phyloP scores from a whole-genome alignment of 2,329 filamentous ascomycete species.

The Graphilbum ipis-grandicollis region DNA sequence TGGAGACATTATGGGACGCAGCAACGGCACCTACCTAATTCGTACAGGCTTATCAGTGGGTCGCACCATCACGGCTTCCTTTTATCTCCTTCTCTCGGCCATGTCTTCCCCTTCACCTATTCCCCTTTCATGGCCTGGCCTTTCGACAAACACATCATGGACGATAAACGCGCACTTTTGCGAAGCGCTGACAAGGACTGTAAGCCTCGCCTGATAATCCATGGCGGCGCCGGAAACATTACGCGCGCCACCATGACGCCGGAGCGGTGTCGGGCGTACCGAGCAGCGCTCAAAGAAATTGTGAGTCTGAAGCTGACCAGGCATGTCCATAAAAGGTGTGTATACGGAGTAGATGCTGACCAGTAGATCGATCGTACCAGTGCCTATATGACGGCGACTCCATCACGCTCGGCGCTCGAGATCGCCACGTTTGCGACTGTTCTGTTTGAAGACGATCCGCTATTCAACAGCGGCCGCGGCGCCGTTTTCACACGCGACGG shows the following conservation, averaged over 20 bases:
- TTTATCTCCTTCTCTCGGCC: too few relatives aligned
- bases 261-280: slow-evolving; percentile 39
- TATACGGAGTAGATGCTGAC: not conserved
- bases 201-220: slow-evolving; percentile 49
- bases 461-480: slow-evolving; percentile 74
- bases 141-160: too few relatives aligned
- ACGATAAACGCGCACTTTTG: not conserved
- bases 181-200: too few relatives aligned
- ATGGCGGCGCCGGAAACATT: slow-evolving; percentile 59
- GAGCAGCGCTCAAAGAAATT: slow-evolving; percentile 41
- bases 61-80: too few relatives aligned
- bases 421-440: slow-evolving; percentile 59
- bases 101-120: too few relatives aligned
- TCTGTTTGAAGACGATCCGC: slow-evolving; percentile 58
- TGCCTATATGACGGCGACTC: slow-evolving; percentile 25
- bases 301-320: slow-evolving; percentile 18
- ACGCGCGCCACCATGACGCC: slow-evolving; percentile 39
- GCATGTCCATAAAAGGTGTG: not conserved
- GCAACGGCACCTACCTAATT: too few relatives aligned
- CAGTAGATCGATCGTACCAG: slow-evolving; percentile 25
- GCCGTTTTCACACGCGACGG: slow-evolving; percentile 77
- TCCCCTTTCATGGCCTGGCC: too few relatives aligned
- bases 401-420: slow-evolving; percentile 45
- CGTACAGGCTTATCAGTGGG: too few relatives aligned
- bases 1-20: too few relatives aligned